phyloP scores from a whole-genome alignment of 148 eudicot species.

The Amaranthus hypochondriacus region DNA sequence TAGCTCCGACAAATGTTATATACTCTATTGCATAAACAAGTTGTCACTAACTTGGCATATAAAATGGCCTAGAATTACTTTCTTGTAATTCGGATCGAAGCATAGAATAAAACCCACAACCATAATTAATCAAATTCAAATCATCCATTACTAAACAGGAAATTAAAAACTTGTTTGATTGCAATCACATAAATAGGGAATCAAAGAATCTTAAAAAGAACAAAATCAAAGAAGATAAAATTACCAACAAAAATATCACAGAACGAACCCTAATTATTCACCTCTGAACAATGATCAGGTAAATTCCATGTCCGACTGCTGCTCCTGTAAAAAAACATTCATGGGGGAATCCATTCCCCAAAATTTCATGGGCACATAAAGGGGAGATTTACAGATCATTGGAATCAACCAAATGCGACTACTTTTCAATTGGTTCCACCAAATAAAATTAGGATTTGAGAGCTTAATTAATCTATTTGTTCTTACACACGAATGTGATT shows the following conservation, averaged over 20 bases:
- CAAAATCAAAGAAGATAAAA: background rate
- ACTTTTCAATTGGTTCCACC: background rate
- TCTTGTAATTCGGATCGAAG: no score
- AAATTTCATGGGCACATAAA: background rate
- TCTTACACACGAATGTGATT: slow-evolving; percentile 13
- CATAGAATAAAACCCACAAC: no score
- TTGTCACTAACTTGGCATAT: no score
- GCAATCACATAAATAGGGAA: background rate
- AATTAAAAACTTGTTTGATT: no score
- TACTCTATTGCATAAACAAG: no score
- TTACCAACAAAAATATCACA: background rate
- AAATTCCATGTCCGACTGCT: slow-evolving; percentile 1
- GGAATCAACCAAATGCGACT: background rate
- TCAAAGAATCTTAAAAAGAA: background rate
- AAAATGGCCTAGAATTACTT: no score
- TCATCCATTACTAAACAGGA: no score
- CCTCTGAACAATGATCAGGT: no score
- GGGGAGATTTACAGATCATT: background rate
- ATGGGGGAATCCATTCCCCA: slow-evolving; percentile 17
- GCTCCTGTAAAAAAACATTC: slow-evolving; percentile 3
- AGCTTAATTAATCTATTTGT: slow-evolving; percentile 5
- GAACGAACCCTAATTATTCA: slow-evolving; percentile 6
- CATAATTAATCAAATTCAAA: no score
- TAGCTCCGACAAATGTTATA: no score
- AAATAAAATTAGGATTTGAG: background rate